Conservation (phyloP, 768 basidiomycete species). For the Dentipellis sp. region DNA sequence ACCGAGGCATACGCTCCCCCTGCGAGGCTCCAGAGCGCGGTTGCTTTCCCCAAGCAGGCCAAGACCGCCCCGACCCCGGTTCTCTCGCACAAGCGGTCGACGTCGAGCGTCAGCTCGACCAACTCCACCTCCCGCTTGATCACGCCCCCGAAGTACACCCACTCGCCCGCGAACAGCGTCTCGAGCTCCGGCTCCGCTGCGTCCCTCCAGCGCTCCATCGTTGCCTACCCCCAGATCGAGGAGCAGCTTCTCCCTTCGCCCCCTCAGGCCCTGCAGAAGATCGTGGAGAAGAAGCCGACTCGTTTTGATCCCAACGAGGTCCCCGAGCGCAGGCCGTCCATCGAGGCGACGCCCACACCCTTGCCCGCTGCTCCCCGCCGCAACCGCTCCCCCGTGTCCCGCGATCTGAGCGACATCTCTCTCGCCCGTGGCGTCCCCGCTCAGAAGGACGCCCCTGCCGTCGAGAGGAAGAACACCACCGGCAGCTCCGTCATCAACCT, state of each 20-base stretch:
- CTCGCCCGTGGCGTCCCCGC: too few relatives aligned
- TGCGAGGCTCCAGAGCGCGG: too few relatives aligned
- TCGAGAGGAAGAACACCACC: background rate
- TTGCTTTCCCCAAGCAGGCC: too few relatives aligned
- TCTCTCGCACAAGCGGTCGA: conserved; percentile 3
- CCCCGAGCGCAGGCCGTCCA: too few relatives aligned
- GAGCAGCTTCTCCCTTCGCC: conserved; percentile 14
- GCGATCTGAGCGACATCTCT: background rate
- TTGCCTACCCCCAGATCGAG: conserved; percentile 15
- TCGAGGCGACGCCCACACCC: background rate
- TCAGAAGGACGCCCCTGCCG: background rate
- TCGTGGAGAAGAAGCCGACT: too few relatives aligned
- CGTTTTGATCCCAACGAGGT: too few relatives aligned
- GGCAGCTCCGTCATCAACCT: conserved; percentile 21
- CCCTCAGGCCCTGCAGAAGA: conserved; percentile 11
- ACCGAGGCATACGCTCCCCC: too few relatives aligned
- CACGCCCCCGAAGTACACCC: conserved; percentile 1
- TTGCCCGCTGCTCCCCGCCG: conserved; percentile 7
- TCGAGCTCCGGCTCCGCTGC: background rate
- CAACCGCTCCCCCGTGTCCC: conserved; percentile 3
- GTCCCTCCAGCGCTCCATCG: conserved; percentile 13
- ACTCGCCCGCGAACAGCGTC: conserved; percentile 3
- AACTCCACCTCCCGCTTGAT: conserved; percentile 15
- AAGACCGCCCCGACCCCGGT: background rate
- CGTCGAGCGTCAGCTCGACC: conserved; percentile 1